Base-by-base conservation (phyloP, 139 green algal species). In the Coelastrella sp. region DNA sequence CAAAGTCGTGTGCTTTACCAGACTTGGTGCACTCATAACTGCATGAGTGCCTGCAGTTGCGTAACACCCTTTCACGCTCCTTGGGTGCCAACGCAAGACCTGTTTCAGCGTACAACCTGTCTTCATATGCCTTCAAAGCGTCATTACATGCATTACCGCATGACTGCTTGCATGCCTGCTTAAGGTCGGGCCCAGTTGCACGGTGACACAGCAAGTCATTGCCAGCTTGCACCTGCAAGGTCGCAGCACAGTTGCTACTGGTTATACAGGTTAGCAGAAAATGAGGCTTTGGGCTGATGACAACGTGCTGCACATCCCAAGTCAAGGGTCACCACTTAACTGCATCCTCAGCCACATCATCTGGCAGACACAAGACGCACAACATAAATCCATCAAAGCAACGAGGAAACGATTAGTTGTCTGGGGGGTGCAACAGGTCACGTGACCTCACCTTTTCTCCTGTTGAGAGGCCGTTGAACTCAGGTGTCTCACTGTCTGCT, bases 21-120 rank as follows among this genome's bases (percentile, higher is more conserved):
- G 74, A 79, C 81, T 92, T 92, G 6, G 25, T 59, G 81, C 90
- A 93, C 53, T 92, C 90, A 66, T 91, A 89, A 13, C 38, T 64
- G 84, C 90, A 93, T 38, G 83, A 86, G 11, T 88, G 86, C n/a
- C 51, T 57, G 84, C 90, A 93, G 79, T 73, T 82, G 34, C 67
- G 69, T 34, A 90, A 27, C 73, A 92, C 45, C 27, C 59, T 15
- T 66, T 87, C 35, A 23, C 69, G 43, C n/a, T 82, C 87, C 53
- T 79, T 79, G 8, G 62, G 69, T n/a, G 87, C 85, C 15, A 91
- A 57, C 32, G 19, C 21, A 8, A 80, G 71, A 5, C 88, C 88
- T 2, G 88, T 87, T 15, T 76, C 19, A 7, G 53, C 40, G 51
- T 37, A 48, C 25, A 68, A 37, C n/a, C 45, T 34, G 17, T n/a